Base-by-base conservation (phyloP, 2,329 filamentous ascomycete genomes). In the Fusarium solani-melongenae region DNA sequence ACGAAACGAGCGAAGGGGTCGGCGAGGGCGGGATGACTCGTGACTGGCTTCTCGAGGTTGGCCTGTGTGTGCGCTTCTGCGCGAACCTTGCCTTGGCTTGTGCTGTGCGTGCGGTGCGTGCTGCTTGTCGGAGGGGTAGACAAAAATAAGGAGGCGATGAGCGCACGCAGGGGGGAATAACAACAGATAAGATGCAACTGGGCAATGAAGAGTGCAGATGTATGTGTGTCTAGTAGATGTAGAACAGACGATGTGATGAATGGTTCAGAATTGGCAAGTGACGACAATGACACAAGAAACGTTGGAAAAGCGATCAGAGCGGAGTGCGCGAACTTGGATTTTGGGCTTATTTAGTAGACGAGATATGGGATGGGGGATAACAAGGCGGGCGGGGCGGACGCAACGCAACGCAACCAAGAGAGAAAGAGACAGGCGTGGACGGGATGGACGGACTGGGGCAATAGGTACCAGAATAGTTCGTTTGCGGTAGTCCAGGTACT, bases 1-100 rank as follows among this genome's bases (percentile, higher is more conserved):
- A 44, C 20, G 57, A 53, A 24, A 51, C 69, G 91, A 64, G 71
- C 73, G 67, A 71, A 66, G 57, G 55, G 62, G 56, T 39, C 41
- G 56, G 59, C 51, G 39, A 58, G 62, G 33, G 33, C 41, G 20
- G 44, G 67, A 65, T 67, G 71, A 67, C 75, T 77, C 67, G 74
- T 65, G 67, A 71, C 71, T 74, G 55, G 71, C 60, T 65, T 49
- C 72, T 74, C 71, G 67, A 64, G 60, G 51, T 64, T 72, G 58
- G 66, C 64, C 69, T 72, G 58, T 49, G 65, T 72, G 69, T 71
- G 68, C 67, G 66, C 66, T 64, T 57, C 64, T 22, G 70, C 31
- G 22, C 56, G 67, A 58, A 66, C 68, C 68, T 69, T 55, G 49
- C 29, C 36, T 58, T 22, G 29, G 62, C 62, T 56, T 60, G 51